These are phyloP conservation scores for Ganoderma boninense DNA, from an alignment of 1,284 basidiomycete species.

Conservation along the genomic window DNA sequence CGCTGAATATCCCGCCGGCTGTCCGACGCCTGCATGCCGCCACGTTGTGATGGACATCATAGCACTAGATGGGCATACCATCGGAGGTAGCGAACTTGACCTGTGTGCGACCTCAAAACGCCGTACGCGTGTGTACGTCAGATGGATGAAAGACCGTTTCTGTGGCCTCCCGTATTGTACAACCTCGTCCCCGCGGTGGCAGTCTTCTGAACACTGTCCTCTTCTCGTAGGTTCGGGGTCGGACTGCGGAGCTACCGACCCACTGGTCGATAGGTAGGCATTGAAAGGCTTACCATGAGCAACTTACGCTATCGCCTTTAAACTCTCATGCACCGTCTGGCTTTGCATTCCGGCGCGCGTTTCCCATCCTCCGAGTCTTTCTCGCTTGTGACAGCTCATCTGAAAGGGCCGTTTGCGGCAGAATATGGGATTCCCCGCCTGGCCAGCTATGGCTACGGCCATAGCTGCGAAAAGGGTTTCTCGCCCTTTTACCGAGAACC, in stretches of 20 bases:
- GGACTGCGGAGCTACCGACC: background rate
- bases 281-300: background rate
- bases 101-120: background rate
- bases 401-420: constrained; percentile 1
- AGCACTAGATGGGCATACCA: background rate
- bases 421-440: no score
- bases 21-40: background rate
- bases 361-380: background rate
- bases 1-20: background rate
- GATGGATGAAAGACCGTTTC: background rate
- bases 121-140: background rate
- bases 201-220: background rate
- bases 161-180: background rate
- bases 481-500: no score
- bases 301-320: background rate
- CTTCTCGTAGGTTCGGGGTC: background rate
- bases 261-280: background rate
- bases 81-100: background rate
- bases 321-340: background rate
- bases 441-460: no score
- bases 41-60: background rate
- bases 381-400: background rate
- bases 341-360: background rate
- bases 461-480: no score
- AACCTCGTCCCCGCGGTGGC: background rate